phyloP scores from a whole-genome alignment of 306 rosid species.

The Begonia masoniana region DNA sequence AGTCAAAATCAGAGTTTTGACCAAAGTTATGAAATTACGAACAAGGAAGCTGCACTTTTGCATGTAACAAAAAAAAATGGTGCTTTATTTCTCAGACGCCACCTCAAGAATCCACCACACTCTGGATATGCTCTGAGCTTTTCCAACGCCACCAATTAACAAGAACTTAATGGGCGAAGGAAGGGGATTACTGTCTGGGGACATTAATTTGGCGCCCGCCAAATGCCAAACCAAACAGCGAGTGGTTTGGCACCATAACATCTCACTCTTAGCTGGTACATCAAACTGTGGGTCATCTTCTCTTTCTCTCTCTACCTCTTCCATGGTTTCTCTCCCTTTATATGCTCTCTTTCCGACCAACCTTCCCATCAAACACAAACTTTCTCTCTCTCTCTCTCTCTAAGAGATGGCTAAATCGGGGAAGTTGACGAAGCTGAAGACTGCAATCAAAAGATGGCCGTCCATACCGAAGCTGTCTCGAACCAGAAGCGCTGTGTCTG shows the following conservation, averaged over 20 bases:
- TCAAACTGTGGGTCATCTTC: constrained; percentile 56
- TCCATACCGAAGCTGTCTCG: constrained; percentile 59
- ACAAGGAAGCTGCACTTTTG: too few relatives aligned
- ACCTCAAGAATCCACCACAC: too few relatives aligned
- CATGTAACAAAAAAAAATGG: too few relatives aligned
- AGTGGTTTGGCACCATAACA: constrained; percentile 29
- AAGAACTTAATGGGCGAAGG: too few relatives aligned
- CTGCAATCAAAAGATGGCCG: constrained; percentile 73
- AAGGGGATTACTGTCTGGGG: too few relatives aligned
- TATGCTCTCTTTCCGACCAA: constrained; percentile 22
- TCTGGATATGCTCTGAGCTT: too few relatives aligned
- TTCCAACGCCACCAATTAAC: too few relatives aligned
- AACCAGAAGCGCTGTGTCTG: constrained; percentile 22
- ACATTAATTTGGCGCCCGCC: not conserved
- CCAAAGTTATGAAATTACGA: too few relatives aligned
- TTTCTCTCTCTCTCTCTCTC: not conserved
- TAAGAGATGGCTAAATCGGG: constrained; percentile 51
- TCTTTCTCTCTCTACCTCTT: not conserved
- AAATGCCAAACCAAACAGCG: constrained; percentile 24
- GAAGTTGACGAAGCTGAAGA: constrained; percentile 72
- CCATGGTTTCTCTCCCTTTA: constrained; percentile 11
- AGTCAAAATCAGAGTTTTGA: too few relatives aligned
- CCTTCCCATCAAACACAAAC: constrained; percentile 11
- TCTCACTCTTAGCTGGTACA: constrained; percentile 48
- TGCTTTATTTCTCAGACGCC: too few relatives aligned